Evolutionary conservation across 495 filamentous ascomycete genomes (phyloP).

Genomic region (Daldinia decipiens): DNA sequence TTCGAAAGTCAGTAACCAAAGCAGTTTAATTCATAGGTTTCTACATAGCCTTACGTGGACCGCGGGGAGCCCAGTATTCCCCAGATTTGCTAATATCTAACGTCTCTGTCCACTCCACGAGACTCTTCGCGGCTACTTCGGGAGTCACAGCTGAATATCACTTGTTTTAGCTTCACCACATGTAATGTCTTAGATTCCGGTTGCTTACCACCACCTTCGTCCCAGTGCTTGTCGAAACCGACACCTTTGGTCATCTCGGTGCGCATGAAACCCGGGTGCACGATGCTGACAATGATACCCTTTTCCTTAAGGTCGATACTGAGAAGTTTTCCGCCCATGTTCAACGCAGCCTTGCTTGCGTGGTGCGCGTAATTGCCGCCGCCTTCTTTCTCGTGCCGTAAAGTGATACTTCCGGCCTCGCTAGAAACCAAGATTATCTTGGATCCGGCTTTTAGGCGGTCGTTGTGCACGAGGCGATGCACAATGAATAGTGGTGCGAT

Average conservation of each 20-base stretch:
- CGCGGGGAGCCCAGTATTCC: constrained; percentile 77
- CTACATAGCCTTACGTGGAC: constrained; percentile 65
- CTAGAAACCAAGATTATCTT: constrained; percentile 74
- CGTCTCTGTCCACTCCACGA: constrained; percentile 68
- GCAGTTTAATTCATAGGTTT: constrained; percentile 14
- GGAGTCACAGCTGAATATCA: constrained; percentile 68
- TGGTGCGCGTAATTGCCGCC: constrained; percentile 80
- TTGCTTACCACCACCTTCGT: constrained; percentile 68
- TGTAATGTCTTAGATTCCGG: not conserved
- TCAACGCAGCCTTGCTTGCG: constrained; percentile 75
- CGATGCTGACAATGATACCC: constrained; percentile 70
- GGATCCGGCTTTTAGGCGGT: constrained; percentile 58
- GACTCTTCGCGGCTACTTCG: constrained; percentile 69
- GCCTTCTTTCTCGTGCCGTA: constrained; percentile 73
- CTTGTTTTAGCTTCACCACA: constrained; percentile 17
- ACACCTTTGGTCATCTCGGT: constrained; percentile 78
- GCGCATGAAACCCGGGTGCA: constrained; percentile 81
- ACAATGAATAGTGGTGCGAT: constrained; percentile 75
- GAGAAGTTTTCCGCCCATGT: constrained; percentile 79
- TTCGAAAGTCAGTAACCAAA: constrained; percentile 24
- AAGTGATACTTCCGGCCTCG: constrained; percentile 73
- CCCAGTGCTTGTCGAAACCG: constrained; percentile 77
- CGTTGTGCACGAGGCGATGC: constrained; percentile 66
- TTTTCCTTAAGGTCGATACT: constrained; percentile 72
- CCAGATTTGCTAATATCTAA: constrained; percentile 74